These are phyloP conservation scores for Clathrospora elynae DNA, from an alignment of 2,329 filamentous ascomycete species.

Conservation along the genomic window DNA sequence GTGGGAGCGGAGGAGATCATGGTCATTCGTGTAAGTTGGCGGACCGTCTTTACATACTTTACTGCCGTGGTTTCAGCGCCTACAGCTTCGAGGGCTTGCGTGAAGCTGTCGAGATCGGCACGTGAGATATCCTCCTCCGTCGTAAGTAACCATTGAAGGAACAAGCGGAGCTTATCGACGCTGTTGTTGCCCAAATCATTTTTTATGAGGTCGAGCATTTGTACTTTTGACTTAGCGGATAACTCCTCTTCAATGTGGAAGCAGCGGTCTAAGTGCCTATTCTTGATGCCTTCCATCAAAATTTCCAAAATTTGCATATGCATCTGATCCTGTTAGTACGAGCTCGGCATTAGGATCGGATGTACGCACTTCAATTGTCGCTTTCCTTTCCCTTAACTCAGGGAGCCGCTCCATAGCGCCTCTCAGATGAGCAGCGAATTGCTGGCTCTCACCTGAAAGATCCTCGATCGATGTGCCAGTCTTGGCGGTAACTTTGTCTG, in stretches of 20 bases:
- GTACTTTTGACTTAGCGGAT: constrained; percentile 85
- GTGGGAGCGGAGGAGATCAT: constrained; percentile 87
- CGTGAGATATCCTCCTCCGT: constrained; percentile 87
- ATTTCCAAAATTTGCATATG: constrained; percentile 94
- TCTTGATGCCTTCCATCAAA: constrained; percentile 12
- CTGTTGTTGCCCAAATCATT: constrained; percentile 85
- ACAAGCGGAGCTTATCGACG: constrained; percentile 86
- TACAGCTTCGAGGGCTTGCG: constrained; percentile 76
- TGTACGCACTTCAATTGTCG: constrained; percentile 57
- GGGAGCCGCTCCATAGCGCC: constrained; percentile 92
- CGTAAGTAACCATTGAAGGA: constrained; percentile 90
- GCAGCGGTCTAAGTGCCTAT: constrained; percentile 92
- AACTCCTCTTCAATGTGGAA: constrained; percentile 95
- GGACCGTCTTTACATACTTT: constrained; percentile 78
- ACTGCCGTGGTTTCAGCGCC: constrained; percentile 79
- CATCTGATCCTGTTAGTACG: constrained; percentile 72
- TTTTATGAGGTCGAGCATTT: constrained; percentile 85
- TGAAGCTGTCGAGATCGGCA: constrained; percentile 82
- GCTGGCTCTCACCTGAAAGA: constrained; percentile 83
- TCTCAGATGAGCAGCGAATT: constrained; percentile 92
- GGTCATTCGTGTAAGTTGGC: constrained; percentile 95
- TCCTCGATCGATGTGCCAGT: constrained; percentile 94
- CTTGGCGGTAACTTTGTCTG: constrained; percentile 90
- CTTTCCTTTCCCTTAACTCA: constrained; percentile 89
- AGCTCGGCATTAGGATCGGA: constrained; percentile 18